Base-by-base conservation (phyloP, 176 grass and related monocot species). In the Leersia perrieri region DNA sequence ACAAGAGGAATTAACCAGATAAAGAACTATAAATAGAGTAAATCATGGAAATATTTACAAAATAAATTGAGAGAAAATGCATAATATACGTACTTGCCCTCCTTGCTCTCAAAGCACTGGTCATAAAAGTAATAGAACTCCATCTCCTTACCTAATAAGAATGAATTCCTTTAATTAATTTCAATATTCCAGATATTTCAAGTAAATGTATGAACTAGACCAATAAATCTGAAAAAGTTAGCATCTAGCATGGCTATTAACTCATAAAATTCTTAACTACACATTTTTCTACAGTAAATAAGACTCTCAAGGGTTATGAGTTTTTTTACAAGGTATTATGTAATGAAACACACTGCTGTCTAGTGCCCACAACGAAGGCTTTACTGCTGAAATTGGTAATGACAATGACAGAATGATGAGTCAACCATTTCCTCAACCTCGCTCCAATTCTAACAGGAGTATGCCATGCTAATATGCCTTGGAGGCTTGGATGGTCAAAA, bases 121-220 rank as follows among this genome's bases (percentile, higher is more conserved):
- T 91, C 92, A 79, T 98, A 93, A 40, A 95, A 98, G 82, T 86
- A 93, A 88, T 98, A 98, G 72, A 98, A 98, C 73, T 98, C 92
- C 76, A 89, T 95, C 47, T 98, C 92, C 28, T 93, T 95, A 13
- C 95, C 95, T 98, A 87, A 71, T 64, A 89, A 86, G 72, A 91
- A 74, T 76, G 49, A 1, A 12, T 49, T 72, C 18, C 70, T 82
- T 73, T 62, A 73, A 74, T 86, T 33, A 86, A 51, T 51, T 68
- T 26, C 14, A 60, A 72, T 66, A 31, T 27, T 75, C 27, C 55
- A 67, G 28, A 71, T 20, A 73, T 72, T 25, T 68, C 40, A 11
- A 5, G 38, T n/a, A 33, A 75, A 44, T 9, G 1, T 72, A 74
- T 33, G 51, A 66, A 77, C 29, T 36, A 66, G n/a, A 65, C 33